Conservation (phyloP, 2,329 filamentous ascomycete genomes). For the Colletotrichum orbiculare region DNA sequence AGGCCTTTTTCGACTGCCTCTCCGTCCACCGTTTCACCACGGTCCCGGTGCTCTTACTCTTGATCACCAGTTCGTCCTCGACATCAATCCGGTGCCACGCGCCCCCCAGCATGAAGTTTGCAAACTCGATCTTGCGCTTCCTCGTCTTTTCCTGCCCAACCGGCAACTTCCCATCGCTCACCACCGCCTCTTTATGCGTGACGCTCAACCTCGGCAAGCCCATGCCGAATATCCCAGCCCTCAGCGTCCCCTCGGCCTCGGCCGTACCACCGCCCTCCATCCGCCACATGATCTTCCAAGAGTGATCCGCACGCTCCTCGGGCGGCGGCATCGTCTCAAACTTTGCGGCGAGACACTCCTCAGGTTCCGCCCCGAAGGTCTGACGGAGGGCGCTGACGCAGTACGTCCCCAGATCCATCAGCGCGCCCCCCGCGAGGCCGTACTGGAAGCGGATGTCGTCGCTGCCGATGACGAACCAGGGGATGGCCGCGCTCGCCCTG, state of each 20-base stretch:
- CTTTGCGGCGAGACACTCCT: conserved; percentile 49
- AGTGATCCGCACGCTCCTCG: conserved; percentile 47
- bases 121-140: conserved; percentile 44
- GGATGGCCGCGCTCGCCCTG: conserved; percentile 43
- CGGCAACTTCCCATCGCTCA: conserved; percentile 36
- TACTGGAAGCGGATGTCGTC: conserved; percentile 58
- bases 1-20: conserved; percentile 45
- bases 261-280: conserved; percentile 54
- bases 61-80: conserved; percentile 48
- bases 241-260: conserved; percentile 44
- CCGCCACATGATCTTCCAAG: conserved; percentile 49
- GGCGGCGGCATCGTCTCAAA: conserved; percentile 43
- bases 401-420: conserved; percentile 56
- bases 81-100: conserved; percentile 51
- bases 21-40: conserved; percentile 41
- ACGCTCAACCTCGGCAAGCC: conserved; percentile 40
- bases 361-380: conserved; percentile 52
- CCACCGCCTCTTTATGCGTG: conserved; percentile 32
- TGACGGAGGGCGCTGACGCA: conserved; percentile 49
- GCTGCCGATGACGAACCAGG: conserved; percentile 43
- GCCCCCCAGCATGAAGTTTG: conserved; percentile 42
- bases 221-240: conserved; percentile 19
- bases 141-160: conserved; percentile 40
- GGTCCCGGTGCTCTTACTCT: conserved; percentile 37
- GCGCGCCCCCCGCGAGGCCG: conserved; percentile 53